A percentile compares a stretch with the other conserved stretches of the same genome.
phyloP scores from a whole-genome alignment of 1,284 basidiomycete genomes.

The Rhodotorula sp. region DNA sequence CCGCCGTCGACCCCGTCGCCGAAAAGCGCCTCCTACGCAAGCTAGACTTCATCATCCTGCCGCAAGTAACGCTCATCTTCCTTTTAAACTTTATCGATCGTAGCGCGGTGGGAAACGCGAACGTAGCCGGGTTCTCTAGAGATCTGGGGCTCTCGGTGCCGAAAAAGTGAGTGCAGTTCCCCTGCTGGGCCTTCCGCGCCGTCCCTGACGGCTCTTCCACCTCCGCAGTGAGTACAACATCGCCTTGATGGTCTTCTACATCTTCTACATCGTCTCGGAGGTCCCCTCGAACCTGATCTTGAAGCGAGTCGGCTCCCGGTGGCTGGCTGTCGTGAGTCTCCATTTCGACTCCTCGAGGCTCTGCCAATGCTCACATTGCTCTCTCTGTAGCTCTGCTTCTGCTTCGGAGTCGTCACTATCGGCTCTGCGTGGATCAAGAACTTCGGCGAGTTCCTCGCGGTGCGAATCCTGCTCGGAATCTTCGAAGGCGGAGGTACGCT shows the following conservation, averaged over 20 bases:
- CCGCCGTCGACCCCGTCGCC: conserved; percentile 12
- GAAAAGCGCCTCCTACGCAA: conserved; percentile 38
- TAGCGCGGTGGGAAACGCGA: conserved; percentile 14
- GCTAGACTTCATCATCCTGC: conserved; percentile 33
- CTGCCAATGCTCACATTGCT: background rate
- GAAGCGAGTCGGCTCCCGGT: conserved; percentile 36
- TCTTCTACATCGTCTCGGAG: conserved; percentile 41
- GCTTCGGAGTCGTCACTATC: conserved; percentile 39
- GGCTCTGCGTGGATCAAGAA: conserved; percentile 46
- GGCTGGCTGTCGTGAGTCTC: conserved; percentile 27
- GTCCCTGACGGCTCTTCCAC: background rate
- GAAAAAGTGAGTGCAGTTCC: conserved; percentile 20
- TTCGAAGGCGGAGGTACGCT: conserved; percentile 46
- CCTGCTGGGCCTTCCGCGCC: no score
- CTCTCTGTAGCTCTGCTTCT: conserved; percentile 20
- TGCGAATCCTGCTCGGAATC: conserved; percentile 49
- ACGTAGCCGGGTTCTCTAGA: conserved; percentile 34
- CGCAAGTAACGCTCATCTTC: conserved; percentile 32
- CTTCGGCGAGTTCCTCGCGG: conserved; percentile 47
- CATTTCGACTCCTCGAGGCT: background rate
- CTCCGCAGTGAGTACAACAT: conserved; percentile 24
- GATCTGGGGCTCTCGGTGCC: conserved; percentile 31
- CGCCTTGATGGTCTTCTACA: conserved; percentile 31
- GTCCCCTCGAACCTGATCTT: conserved; percentile 44
- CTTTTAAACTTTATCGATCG: conserved; percentile 36